Evolutionary conservation across 768 basidiomycete species (phyloP), one percentile per base, ranked within the genome.

Genomic region (Kwoniella bestiolae): DNA sequence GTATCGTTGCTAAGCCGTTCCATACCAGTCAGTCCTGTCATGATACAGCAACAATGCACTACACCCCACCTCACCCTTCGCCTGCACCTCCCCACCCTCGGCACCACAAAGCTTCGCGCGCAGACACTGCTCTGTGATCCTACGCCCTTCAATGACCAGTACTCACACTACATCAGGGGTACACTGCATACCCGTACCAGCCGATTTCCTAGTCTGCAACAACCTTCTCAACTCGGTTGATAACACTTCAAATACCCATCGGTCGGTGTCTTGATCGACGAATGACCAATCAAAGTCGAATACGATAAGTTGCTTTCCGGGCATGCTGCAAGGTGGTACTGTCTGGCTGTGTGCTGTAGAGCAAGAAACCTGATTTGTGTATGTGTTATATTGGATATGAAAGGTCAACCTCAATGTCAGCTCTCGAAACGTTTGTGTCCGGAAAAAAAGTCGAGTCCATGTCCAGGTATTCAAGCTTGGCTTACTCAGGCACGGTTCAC

Each of bases 251-350:
- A 82, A 80, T 65, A 94, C 83, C 87, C 90, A 99, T 82, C 94
- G 85, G 82, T 98, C 96, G 0, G 94, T 90, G 83, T 99, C 96
- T 83, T 98, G 94, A 83, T 99, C 95, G 60, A 81, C 80, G 38
- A 79, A 75, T 1, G 76, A 90, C 95, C 94, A 98, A 85, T 99
- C 95, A 83, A 97, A 99, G 81, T 99, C 95, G 72, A 90, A 97
- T 14, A 97, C 88, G 64, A 97, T 84, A 56, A 97, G 88, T 75
- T 94, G 91, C 29, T 81, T 82, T 41, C 56, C 63, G 56, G 55
- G 59, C 60, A 75, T 73, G 2, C 46, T 45, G 31, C 14, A 7
- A n/a, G 46, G 3, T 14, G 5, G 18, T 41, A 7, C 7, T 41
- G 7, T 41, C 38, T n/a, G n/a, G n/a, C n/a, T n/a, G n/a, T n/a